Base-by-base conservation (phyloP, 2,329 filamentous ascomycete species). In the Stachybotrys chlorohalonatus region DNA sequence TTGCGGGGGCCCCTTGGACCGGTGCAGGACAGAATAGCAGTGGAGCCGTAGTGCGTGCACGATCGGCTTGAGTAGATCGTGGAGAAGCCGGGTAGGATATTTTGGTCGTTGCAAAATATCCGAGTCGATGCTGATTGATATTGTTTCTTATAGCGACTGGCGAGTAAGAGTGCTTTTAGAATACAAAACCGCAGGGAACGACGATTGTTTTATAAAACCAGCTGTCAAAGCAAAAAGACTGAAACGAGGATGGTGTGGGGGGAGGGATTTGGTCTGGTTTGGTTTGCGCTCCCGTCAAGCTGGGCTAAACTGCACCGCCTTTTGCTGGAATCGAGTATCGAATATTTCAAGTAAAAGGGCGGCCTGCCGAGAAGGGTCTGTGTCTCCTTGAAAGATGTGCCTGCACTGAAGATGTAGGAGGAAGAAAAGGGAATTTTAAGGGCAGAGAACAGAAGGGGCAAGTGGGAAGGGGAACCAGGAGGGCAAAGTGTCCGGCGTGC, bases 241-340 rank as follows among this genome's bases (percentile, higher is more conserved):
- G 36, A 42, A 42, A 42, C 36, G 36, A 54, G 16, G 54, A 55
- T 46, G 53, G 57, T 36, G 51, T 30, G 47, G 42, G 15, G 53
- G 47, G 39, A 49, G 50, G 17, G 32, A n/a, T 36, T 16, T 50
- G 16, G 54, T 30, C 45, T 24, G 24, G 24, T 24, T 24, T 24
- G 24, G 24, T 24, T 24, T 24, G 2, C 24, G 24, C 24, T 24
- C 2, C 24, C 24, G 24, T 24, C 24, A 4, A 24, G 24, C 24
- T 24, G 24, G 4, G 24, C 24, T 24, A 24, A 24, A 24, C 24
- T 24, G 24, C 24, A 13, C 36, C 2, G 36, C 36, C 36, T 2
- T 51, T 51, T 46, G 54, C 45, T 60, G 59, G 60, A 62, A 64
- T 64, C 56, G 54, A 56, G 61, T 54, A 62, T 57, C 58, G 53